Evolutionary conservation across 768 basidiomycete genomes (phyloP), one percentile per base, ranked within the genome.

Genomic region (Russula vinacea): DNA sequence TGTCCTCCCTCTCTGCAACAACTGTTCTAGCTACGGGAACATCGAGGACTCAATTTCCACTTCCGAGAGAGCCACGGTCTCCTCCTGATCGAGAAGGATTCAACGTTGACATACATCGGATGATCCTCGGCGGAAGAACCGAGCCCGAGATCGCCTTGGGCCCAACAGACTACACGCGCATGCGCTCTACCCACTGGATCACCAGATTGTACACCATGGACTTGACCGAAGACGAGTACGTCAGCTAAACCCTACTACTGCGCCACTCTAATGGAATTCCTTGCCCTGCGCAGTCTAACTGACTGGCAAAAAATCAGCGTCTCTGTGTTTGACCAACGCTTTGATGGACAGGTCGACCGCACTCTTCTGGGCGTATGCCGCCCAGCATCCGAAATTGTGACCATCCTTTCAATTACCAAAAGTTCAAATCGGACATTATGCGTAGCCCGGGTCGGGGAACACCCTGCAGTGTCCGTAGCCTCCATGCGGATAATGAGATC

Each of bases 101-200:
- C 47, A 85, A 81, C 64, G 73, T 81, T 29, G 86, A 83, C 7
- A 77, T 89, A 79, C 86, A 89, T 70, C 79, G 86, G 45, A 87
- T 89, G 87, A 84, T 78, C 17, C 76, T 87, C 7, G 84, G 83
- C n/a, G 78, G 79, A 2, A 71, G 77, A 37, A 69, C 76, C 3
- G 85, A 83, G 2, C 67, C 72, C 8, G 84, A 85, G 22, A 61
- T 71, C 2, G 67, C 74, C 16, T 62, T 78, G 1, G 70, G 76
- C 13, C 76, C 81, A 0, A 76, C 79, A 22, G 84, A 87, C 62
- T 80, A 87, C 70, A 84, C 83, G 6, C 79, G 85, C 64, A 87
- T 90, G 84, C 84, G 83, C 58, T 82, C 88, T 1, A 78, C 84
- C 0, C 88, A 84, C 70, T 92, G 90, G 90, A 83, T 87, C 74